A percentile compares a stretch with the other conserved stretches of the same genome.
Conservation (phyloP, 2,329 filamentous ascomycete species). For the Cladophialophora yegresii region DNA sequence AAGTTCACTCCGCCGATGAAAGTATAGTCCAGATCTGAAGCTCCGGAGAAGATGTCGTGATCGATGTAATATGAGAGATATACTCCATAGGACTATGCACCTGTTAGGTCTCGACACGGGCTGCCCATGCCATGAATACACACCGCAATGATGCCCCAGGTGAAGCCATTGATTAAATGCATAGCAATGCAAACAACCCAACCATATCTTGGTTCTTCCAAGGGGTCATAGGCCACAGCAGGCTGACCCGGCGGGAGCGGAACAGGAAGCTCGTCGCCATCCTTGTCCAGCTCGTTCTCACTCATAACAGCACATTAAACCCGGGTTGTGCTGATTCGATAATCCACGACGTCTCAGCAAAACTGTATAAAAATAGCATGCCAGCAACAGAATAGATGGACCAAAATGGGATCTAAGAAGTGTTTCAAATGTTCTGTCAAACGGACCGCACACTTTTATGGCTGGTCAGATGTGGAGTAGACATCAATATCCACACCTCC, state of each 20-base stretch:
- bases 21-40: slow-evolving; percentile 39
- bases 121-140: neutral
- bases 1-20: slow-evolving; percentile 41
- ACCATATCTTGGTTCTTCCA: slow-evolving; percentile 39
- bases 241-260: slow-evolving; percentile 17
- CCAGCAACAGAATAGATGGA: neutral
- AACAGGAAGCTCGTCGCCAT: slow-evolving; percentile 16
- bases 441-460: neutral
- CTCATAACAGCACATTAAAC: neutral
- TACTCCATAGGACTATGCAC: slow-evolving; percentile 44
- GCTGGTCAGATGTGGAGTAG: slow-evolving; percentile 9
- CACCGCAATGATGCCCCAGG: slow-evolving; percentile 41
- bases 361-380: neutral
- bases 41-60: slow-evolving; percentile 37
- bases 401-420: neutral
- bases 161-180: slow-evolving; percentile 41
- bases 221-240: slow-evolving; percentile 11
- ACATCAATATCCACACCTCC: slow-evolving; percentile 5
- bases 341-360: neutral
- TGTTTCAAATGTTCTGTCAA: neutral
- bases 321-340: neutral
- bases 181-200: slow-evolving; percentile 39
- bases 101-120: neutral
- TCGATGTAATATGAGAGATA: slow-evolving; percentile 49
- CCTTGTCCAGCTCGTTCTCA: slow-evolving; percentile 14